These are phyloP conservation scores for Claviceps fusiformis DNA, from an alignment of 2,329 filamentous ascomycete genomes.

Conservation along the genomic window DNA sequence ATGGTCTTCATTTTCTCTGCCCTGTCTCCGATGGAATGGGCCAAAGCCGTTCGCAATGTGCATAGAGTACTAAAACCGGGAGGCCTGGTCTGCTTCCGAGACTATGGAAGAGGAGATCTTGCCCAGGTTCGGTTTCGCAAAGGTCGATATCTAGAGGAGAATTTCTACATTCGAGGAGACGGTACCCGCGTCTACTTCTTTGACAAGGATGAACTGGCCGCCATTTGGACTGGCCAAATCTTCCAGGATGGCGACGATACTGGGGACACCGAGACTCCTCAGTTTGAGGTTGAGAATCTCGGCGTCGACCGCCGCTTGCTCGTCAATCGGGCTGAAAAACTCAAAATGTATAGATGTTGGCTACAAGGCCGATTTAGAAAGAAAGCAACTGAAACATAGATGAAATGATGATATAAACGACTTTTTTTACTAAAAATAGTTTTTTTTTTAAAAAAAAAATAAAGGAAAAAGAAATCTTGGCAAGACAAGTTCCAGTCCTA, in stretches of 20 bases:
- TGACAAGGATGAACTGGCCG: conserved; percentile 65
- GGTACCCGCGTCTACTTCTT: conserved; percentile 98
- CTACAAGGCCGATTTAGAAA: conserved; percentile 74
- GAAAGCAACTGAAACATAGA: conserved; percentile 27
- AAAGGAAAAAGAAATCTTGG: no score
- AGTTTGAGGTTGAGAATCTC: conserved; percentile 63
- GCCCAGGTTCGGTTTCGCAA: conserved; percentile 97
- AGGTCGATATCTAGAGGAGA: conserved; percentile 84
- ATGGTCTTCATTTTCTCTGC: conserved; percentile 98
- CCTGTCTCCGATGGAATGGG: conserved; percentile 74
- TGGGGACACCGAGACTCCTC: conserved; percentile 13
- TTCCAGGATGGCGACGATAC: conserved; percentile 12
- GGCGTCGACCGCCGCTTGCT: conserved; percentile 79
- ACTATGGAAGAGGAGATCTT: conserved; percentile 90
- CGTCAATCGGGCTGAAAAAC: conserved; percentile 76
- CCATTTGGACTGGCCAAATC: conserved; percentile 55
- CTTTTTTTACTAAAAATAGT: no score
- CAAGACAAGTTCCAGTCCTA: no score
- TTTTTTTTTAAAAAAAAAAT: neutral
- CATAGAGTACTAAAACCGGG: conserved; percentile 76
- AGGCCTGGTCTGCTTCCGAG: conserved; percentile 86
- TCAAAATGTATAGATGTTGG: conserved; percentile 99
- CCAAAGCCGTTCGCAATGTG: conserved; percentile 67
- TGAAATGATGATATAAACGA: neutral
- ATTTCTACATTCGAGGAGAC: conserved; percentile 93